Conservation (phyloP, 2,329 filamentous ascomycete species). For the Exutisphaerella laricina region DNA sequence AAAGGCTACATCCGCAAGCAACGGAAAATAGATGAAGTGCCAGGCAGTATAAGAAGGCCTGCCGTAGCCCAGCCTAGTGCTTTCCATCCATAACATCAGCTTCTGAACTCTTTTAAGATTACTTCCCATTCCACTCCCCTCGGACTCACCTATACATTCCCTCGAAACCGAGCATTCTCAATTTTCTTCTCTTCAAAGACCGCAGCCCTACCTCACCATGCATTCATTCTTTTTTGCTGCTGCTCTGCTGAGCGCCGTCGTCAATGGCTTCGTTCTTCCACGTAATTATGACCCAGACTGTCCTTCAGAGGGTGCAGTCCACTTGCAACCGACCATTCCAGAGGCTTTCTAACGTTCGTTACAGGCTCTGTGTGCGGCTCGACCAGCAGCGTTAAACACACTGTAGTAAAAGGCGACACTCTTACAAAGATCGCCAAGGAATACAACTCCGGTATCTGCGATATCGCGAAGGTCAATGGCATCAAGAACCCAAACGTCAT, state of each 20-base stretch:
- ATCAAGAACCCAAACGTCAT: conserved; percentile 34
- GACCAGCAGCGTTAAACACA: conserved; percentile 16
- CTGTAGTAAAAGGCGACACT: conserved; percentile 18
- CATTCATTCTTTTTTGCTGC: conserved; percentile 1
- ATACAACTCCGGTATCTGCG: conserved; percentile 25
- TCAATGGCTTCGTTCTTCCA: conserved; percentile 3
- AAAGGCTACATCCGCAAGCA: too few species aligned
- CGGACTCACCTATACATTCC: conserved; percentile 2
- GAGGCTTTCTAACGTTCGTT: neutral
- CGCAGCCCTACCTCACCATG: neutral
- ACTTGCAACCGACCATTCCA: neutral
- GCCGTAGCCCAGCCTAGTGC: neutral
- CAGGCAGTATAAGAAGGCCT: neutral
- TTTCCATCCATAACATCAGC: neutral
- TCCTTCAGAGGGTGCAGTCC: too few species aligned
- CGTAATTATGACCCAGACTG: conserved; percentile 7
- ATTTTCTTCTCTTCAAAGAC: neutral
- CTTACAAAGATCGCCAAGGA: conserved; percentile 19
- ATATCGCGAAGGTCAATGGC: conserved; percentile 26
- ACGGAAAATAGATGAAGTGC: neutral
- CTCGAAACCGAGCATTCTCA: neutral
- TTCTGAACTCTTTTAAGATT: conserved; percentile 5
- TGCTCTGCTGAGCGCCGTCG: conserved; percentile 7
- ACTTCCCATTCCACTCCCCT: too few species aligned
- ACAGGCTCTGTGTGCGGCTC: conserved; percentile 15